Base-by-base conservation (phyloP, 129 eudicot genomes). In the Centaurea solstitialis region DNA sequence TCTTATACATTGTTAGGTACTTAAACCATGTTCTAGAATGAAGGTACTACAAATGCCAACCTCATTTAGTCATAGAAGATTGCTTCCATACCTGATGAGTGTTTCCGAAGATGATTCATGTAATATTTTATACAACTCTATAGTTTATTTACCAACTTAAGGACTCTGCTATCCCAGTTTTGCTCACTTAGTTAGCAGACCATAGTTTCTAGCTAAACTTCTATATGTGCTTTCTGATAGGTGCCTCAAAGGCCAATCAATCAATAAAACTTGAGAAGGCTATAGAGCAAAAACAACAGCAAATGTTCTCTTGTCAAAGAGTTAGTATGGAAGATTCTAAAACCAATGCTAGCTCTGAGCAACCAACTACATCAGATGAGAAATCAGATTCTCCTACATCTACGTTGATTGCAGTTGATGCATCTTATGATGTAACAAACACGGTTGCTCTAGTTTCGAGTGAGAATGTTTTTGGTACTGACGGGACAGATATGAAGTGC, bases 31-130 rank as follows among this genome's bases (percentile, higher is more conserved):
- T 68, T 88, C 94, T 17, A 81, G 89, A 57, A 41, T 74, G 80
- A 93, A 85, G 84, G 72, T 82, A 59, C 86, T 90, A 68, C 87
- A 86, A 62, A 74, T 83, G 72, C 89, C 92, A 26, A 82, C 85
- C 21, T 90, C 95, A 1, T 76, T 88, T 86, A 90, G 93, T 73
- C 90, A 90, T 76, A 88, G 93, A 84, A 93, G 96, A 80, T 64
- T 93, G 84, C 92, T 93, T 67, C 97, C 97, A 15, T 88, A 74
- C 45, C 74, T 93, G 81, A 85, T 79, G 85, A 87, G 86, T 76
- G 85, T 88, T 43, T 82, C 92, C 9, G 87, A 70, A 69, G 82
- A 80, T 11, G 43, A 73, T 53, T 73, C 86, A 17, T n/a, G 93
- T 90, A 83, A 84, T 76, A 38, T 69, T 47, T 82, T 9, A 20